These are phyloP conservation scores for Lentinula novae-zelandiae DNA, from an alignment of 1,284 basidiomycete species.

Conservation along the genomic window DNA sequence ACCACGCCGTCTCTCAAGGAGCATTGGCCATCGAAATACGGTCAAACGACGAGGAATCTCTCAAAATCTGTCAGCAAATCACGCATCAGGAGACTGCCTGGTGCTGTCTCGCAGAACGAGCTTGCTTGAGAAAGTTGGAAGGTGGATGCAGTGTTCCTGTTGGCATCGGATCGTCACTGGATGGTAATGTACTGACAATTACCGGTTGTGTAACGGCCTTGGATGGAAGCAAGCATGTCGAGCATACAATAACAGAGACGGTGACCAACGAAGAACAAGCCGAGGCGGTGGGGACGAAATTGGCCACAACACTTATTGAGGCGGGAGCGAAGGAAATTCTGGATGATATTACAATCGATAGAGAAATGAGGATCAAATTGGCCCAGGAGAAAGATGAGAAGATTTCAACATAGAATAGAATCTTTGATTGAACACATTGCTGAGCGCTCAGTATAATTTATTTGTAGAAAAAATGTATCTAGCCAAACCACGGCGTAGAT, in stretches of 20 bases:
- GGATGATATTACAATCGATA: slow-evolving; percentile 72
- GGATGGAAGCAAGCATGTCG: slow-evolving; percentile 67
- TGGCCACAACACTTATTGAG: slow-evolving; percentile 63
- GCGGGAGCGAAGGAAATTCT: slow-evolving; percentile 75
- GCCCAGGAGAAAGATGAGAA: slow-evolving; percentile 25
- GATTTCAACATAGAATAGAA: neutral
- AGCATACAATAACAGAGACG: slow-evolving; percentile 55
- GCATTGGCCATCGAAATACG: slow-evolving; percentile 90
- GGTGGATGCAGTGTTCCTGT: slow-evolving; percentile 98
- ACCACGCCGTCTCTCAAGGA: slow-evolving; percentile 93
- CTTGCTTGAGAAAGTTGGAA: slow-evolving; percentile 84
- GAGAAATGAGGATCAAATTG: slow-evolving; percentile 51
- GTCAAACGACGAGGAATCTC: slow-evolving; percentile 58
- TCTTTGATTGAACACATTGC: neutral
- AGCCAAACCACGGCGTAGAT: slow-evolving; percentile 25
- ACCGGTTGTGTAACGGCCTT: slow-evolving; percentile 81
- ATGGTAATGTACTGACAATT: slow-evolving; percentile 49
- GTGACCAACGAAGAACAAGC: slow-evolving; percentile 59
- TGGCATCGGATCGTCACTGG: slow-evolving; percentile 64
- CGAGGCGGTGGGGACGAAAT: slow-evolving; percentile 60
- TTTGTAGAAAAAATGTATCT: slow-evolving; percentile 23
- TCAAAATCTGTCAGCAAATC: slow-evolving; percentile 60
- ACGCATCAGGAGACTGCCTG: slow-evolving; percentile 78
- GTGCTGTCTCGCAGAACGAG: slow-evolving; percentile 81
- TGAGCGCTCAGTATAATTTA: slow-evolving; percentile 6